Evolutionary conservation across 768 basidiomycete species (phyloP), one percentile per base, ranked within the genome.

Genomic region (Pleurotus ostreatus): DNA sequence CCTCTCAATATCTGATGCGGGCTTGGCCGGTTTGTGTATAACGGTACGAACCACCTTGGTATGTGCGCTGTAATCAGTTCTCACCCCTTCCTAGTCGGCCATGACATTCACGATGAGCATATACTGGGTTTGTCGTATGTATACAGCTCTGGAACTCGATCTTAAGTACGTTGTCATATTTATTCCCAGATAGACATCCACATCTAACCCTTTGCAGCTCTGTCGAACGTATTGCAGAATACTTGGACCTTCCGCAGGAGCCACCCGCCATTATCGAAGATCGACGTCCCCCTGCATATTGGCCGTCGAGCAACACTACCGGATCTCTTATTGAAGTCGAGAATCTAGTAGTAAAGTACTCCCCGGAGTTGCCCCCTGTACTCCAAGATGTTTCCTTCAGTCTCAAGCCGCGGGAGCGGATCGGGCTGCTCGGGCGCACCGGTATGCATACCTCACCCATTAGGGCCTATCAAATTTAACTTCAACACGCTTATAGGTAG

Each of bases 171-270:
- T 76, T 25, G 39, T 16, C 6, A 38, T 25, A 43, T 9, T 49
- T 6, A 53, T 18, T 22, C 37, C 2, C 9, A 18, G 20, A 13
- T 6, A 22, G 8, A 39, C 38, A 15, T 22, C 0, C 23, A 5
- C n/a, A 16, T 49, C 0, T 37, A 9, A 46, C 2, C 9, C 37
- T 54, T 26, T 12, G 4, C 52, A 92, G 89, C 73, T 88, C 91
- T 11, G 92, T 96, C 4, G 94, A 98, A 68, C 89, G 94, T 57
- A 80, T 95, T 12, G 84, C 92, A 5, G 94, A 96, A 75, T 96
- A 95, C 74, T 83, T 96, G 22, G 82, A 91, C 51, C 78, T 97
- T 4, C 92, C 92, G 0, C 91, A 93, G 67, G 93, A 96, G 65
- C 88, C 94, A 0, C 84, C 91, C 2, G 77, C 85, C 0, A 65